Base-by-base conservation (phyloP, 2,329 filamentous ascomycete genomes). In the Cercospora nicotianae region DNA sequence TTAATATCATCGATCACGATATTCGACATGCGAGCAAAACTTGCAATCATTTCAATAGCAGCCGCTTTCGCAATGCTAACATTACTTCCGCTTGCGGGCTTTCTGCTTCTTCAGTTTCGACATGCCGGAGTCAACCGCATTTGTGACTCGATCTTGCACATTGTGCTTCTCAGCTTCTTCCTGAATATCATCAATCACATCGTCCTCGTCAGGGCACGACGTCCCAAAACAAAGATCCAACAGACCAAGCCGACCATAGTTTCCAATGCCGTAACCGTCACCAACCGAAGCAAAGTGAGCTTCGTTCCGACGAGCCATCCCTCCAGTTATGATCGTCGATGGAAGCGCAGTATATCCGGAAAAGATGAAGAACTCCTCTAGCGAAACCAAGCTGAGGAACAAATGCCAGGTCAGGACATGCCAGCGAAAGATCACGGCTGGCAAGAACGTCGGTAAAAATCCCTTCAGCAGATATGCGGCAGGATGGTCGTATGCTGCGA, bases 391-490 rank as follows among this genome's bases (percentile, higher is more conserved):
- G 0, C 85, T 83, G 16, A 89, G 81, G 70, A 91, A 86, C 10
- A 91, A 74, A 65, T 91, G 84, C 80, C 90, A 92, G 0, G 89
- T 91, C n/a, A 93, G 82, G 3, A 92, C 83, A 77, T 93, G 91
- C 39, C 89, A 88, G 8, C 88, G 87, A 48, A 92, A 82, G n/a
- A 86, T 71, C 20, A 89, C 79, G 1, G 89, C 86, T 0, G 91
- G 89, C 0, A 91, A 78, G 75, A 91, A 91, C 6, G 88, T 79
- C 0, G 91, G 90, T 1, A 91, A 67, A 75, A 90, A 87, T 59
- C 86, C 86, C 69, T 86, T 83, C 1, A 92, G 78, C 6, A 92
- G 79, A 59, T 90, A 85, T 1, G 88, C 85, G 0, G 87, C 70
- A 0, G 91, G 90, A 75, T 93, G 89, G 77, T 93, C 90, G 67